Percentiles rank a stretch among this genome's conserved stretches.
phyloP scores from a whole-genome alignment of 345 rosid species.

The Corymbia maculata region DNA sequence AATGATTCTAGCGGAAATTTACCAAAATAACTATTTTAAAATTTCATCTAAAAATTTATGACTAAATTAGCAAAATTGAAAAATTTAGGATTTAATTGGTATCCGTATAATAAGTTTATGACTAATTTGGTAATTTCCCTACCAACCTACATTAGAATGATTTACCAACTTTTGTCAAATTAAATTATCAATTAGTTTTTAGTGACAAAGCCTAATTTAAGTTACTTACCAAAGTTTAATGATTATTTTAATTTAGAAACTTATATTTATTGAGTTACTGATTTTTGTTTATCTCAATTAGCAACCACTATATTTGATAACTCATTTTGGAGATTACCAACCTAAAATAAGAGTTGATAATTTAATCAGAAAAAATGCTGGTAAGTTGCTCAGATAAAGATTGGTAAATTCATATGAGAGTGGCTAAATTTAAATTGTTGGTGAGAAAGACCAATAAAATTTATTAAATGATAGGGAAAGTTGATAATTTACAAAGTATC shows the following conservation, averaged over 20 bases:
- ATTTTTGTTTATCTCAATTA: background rate
- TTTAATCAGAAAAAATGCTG: background rate
- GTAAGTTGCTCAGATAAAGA: background rate
- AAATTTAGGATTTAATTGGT: background rate
- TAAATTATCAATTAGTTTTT: background rate
- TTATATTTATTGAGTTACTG: background rate
- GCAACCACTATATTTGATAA: background rate
- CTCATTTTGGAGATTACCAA: background rate
- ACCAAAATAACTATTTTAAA: accelerated
- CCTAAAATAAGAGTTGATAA: background rate
- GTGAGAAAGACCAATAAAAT: background rate
- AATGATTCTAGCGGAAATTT: accelerated
- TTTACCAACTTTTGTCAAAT: background rate
- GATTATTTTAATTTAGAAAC: background rate
- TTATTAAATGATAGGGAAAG: background rate
- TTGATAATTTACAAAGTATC: background rate
- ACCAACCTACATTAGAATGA: background rate
- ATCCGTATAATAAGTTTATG: background rate
- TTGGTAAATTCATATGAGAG: background rate
- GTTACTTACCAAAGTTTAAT: background rate
- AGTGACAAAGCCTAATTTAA: background rate
- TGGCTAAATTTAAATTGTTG: background rate
- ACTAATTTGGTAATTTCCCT: background rate
- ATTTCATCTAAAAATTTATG: background rate
- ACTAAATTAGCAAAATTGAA: background rate